phyloP scores from a whole-genome alignment of 1,139 yeast genomes.

The Schizosaccharomyces versatilis region DNA sequence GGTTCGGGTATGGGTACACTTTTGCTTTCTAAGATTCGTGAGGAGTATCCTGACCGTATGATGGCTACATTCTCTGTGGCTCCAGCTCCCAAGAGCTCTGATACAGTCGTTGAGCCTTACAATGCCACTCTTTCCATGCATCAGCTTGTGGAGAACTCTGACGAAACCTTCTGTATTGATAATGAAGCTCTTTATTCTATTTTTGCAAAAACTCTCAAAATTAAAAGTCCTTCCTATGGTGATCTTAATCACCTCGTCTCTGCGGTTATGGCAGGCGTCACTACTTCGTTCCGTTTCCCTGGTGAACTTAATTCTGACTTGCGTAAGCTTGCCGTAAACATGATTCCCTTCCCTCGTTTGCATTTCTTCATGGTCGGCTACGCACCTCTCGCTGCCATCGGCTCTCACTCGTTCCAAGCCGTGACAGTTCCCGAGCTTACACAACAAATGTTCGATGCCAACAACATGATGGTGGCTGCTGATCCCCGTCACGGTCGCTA shows the following conservation, averaged over 20 bases:
- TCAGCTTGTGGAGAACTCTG: slow-evolving; percentile 25
- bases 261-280: slow-evolving; percentile 27
- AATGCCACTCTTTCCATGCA: slow-evolving; percentile 24
- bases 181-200: slow-evolving; percentile 27
- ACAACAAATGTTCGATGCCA: slow-evolving; percentile 26
- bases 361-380: slow-evolving; percentile 28
- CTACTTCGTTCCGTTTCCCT: slow-evolving; percentile 27
- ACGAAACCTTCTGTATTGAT: slow-evolving; percentile 27
- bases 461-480: slow-evolving; percentile 27
- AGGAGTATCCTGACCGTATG: slow-evolving; percentile 28
- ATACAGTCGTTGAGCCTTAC: slow-evolving; percentile 27
- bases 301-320: slow-evolving; percentile 28
- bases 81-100: slow-evolving; percentile 26
- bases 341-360: slow-evolving; percentile 27
- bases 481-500: slow-evolving; percentile 25
- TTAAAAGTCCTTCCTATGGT: slow-evolving; percentile 22
- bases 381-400: slow-evolving; percentile 27
- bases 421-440: slow-evolving; percentile 26
- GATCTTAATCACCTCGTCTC: slow-evolving; percentile 26
- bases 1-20: slow-evolving; percentile 28
- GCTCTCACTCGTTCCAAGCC: slow-evolving; percentile 22
- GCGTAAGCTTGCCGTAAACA: slow-evolving; percentile 26
- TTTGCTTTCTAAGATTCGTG: slow-evolving; percentile 22
- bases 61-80: slow-evolving; percentile 26
- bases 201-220: slow-evolving; percentile 23